Conservation (phyloP, 2,329 filamentous ascomycete genomes). For the Aspergillus uvarum region DNA sequence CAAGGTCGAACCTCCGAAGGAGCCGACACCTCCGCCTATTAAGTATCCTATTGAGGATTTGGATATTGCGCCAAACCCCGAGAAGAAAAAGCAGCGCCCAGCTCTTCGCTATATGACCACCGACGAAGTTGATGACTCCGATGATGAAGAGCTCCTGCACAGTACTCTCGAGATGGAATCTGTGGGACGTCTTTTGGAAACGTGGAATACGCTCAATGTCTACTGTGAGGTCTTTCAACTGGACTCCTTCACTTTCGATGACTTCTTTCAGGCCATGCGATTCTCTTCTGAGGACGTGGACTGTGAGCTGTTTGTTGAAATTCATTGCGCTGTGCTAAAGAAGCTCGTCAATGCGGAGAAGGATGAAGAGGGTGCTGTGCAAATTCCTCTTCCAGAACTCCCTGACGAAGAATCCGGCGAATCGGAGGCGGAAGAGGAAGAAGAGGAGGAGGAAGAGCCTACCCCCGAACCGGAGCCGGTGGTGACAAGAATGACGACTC, state of each 20-base stretch:
- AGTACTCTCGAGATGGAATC: slow-evolving; percentile 71
- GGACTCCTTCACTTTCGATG: slow-evolving; percentile 97
- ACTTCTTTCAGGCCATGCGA: slow-evolving; percentile 84
- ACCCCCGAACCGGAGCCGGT: slow-evolving; percentile 71
- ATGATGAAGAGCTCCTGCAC: slow-evolving; percentile 47
- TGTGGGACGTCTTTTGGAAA: slow-evolving; percentile 81
- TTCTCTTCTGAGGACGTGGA: slow-evolving; percentile 71
- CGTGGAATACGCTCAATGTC: slow-evolving; percentile 97
- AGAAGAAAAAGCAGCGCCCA: slow-evolving; percentile 67
- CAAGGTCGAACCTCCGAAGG: slow-evolving; percentile 52
- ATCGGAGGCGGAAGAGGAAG: slow-evolving; percentile 60
- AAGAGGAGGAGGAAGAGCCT: slow-evolving; percentile 54
- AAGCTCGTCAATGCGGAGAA: slow-evolving; percentile 74
- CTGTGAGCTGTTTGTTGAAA: slow-evolving; percentile 83
- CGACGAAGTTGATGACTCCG: slow-evolving; percentile 57
- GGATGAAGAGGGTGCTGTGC: slow-evolving; percentile 71
- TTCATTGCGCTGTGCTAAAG: slow-evolving; percentile 89
- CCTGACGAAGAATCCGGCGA: slow-evolving; percentile 69
- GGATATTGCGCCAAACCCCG: slow-evolving; percentile 67
- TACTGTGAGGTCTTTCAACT: slow-evolving; percentile 92
- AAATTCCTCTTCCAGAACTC: slow-evolving; percentile 74
- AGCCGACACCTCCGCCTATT: slow-evolving; percentile 70
- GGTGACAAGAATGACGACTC: slow-evolving; percentile 66
- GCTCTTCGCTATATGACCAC: slow-evolving; percentile 73
- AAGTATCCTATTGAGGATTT: slow-evolving; percentile 97